These are phyloP conservation scores for Jackrogersella minutella DNA, from an alignment of 495 filamentous ascomycete species.

Conservation along the genomic window DNA sequence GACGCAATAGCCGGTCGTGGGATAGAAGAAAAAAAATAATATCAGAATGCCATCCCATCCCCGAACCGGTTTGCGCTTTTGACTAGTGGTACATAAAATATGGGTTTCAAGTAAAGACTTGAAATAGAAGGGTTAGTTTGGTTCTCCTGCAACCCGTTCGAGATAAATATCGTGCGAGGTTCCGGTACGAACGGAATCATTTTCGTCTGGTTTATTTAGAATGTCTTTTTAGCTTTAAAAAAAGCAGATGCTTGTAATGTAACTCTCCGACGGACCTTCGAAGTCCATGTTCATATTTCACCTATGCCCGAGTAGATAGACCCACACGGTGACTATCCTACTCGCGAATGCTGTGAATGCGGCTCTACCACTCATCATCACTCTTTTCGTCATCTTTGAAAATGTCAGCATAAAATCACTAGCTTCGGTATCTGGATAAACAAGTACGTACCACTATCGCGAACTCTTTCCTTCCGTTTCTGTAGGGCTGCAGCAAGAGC, in stretches of 20 bases:
- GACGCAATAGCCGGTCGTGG: constrained; percentile 5
- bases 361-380: constrained; percentile 75
- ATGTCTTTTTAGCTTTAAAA: background rate
- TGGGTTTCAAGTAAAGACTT: constrained; percentile 14
- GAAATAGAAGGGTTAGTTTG: background rate
- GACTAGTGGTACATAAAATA: constrained; percentile 27
- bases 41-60: background rate
- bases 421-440: background rate
- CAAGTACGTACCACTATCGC: constrained; percentile 80
- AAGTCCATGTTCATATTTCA: background rate
- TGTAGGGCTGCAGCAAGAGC: constrained; percentile 79
- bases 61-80: constrained; percentile 15
- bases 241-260: background rate
- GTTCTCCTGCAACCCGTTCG: background rate
- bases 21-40: background rate
- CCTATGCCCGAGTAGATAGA: background rate
- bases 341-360: constrained; percentile 13
- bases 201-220: background rate
- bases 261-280: background rate
- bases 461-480: constrained; percentile 87
- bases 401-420: constrained; percentile 36
- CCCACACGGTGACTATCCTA: background rate
- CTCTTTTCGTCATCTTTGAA: constrained; percentile 79
- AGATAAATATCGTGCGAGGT: background rate
- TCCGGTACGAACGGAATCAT: background rate